A percentile compares a stretch with the other conserved stretches of the same genome.
Evolutionary conservation across 176 grass and related monocot species (phyloP).

Genomic region (barley (Hordeum vulgare)): DNA sequence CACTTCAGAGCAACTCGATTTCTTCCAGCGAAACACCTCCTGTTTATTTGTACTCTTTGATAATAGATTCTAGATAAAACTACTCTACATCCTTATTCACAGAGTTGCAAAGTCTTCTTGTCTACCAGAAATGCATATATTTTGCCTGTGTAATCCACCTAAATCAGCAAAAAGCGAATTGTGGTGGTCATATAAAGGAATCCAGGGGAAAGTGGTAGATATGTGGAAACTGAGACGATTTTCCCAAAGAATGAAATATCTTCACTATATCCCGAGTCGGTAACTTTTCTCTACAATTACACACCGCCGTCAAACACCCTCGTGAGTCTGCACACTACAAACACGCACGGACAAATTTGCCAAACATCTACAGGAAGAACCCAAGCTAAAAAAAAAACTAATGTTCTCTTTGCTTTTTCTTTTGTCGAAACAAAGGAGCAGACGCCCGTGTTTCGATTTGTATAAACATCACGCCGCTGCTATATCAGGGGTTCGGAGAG

Average conservation of each 20-base stretch:
- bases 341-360: conserved; percentile 10
- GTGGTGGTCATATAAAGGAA: neutral
- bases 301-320: neutral
- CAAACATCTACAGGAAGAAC: conserved; percentile 25
- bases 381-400: conserved; percentile 3
- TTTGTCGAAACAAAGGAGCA: neutral
- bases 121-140: neutral
- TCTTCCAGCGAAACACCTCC: neutral
- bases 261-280: conserved; percentile 20
- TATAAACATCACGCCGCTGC: conserved; percentile 19
- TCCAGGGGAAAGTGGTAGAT: neutral
- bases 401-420: neutral
- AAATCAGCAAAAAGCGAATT: neutral
- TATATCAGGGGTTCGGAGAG: conserved; percentile 84
- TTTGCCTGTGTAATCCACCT: neutral
- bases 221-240: neutral
- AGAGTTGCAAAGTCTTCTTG: neutral
- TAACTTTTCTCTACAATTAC: conserved; percentile 36
- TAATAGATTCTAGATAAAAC: neutral
- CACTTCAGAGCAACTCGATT: neutral
- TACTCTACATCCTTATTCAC: neutral
- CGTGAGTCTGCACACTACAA: neutral
- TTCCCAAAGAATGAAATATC: conserved; percentile 24
- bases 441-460: neutral
- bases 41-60: neutral